Conservation (phyloP, 78 protist genomes). For the Chrysochromulina parva region DNA sequence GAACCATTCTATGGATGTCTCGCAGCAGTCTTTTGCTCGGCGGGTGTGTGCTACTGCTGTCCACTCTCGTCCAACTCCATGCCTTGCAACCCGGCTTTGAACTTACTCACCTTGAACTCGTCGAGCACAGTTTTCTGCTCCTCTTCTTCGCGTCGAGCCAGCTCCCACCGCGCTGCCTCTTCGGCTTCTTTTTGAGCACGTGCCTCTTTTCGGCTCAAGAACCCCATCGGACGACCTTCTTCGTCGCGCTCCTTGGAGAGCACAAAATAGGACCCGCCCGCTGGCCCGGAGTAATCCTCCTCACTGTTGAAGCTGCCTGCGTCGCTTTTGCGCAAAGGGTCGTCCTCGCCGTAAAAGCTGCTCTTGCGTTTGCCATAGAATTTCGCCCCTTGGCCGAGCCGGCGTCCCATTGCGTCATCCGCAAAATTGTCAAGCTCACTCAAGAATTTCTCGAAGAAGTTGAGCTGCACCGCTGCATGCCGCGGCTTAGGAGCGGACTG, state of each 20-base stretch:
- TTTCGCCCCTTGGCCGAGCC: background rate
- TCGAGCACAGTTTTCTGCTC: too few relatives aligned
- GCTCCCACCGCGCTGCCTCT: too few relatives aligned
- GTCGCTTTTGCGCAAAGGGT: background rate
- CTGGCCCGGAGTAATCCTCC: background rate
- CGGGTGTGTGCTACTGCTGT: too few relatives aligned
- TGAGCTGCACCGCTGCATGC: too few relatives aligned
- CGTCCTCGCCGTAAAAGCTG: background rate
- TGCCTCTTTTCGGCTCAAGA: background rate
- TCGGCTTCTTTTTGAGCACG: background rate
- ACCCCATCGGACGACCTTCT: background rate
- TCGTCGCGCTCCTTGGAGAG: slow-evolving; percentile 9
- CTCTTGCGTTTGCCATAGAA: slow-evolving; percentile 18
- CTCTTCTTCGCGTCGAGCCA: too few relatives aligned
- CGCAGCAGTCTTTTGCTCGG: too few relatives aligned
- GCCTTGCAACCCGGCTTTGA: too few relatives aligned
- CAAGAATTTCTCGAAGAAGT: too few relatives aligned
- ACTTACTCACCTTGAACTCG: too few relatives aligned
- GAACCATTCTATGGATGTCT: too few relatives aligned
- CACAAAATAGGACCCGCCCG: background rate
- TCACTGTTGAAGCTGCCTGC: background rate
- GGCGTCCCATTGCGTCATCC: background rate
- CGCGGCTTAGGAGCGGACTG: too few relatives aligned
- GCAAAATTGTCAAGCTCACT: background rate
- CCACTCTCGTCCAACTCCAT: too few relatives aligned